Conservation (phyloP, 2,329 filamentous ascomycete genomes). For the Exserohilum rostratum region DNA sequence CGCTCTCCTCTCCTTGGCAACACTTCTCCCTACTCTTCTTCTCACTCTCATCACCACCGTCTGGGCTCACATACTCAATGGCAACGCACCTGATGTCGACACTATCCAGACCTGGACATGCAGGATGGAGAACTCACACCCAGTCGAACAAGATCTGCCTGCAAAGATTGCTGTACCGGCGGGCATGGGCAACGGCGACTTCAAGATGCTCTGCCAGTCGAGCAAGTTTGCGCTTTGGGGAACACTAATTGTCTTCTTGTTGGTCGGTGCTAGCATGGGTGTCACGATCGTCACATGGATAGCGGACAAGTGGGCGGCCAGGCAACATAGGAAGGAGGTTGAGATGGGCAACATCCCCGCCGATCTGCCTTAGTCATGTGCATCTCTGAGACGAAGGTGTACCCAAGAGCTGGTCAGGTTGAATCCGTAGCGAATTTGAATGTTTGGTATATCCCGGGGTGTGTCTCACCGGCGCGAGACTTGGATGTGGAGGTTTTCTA, state of each 20-base stretch:
- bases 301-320: slow-evolving; percentile 46
- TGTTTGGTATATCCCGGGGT: neutral
- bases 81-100: slow-evolving; percentile 41
- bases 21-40: slow-evolving; percentile 46
- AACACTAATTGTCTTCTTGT: slow-evolving; percentile 50
- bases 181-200: slow-evolving; percentile 45
- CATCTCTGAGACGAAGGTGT: neutral
- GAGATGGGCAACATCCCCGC: slow-evolving; percentile 28
- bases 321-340: slow-evolving; percentile 42
- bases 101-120: slow-evolving; percentile 51
- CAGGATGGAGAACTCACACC: slow-evolving; percentile 42
- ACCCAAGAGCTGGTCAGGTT: neutral
- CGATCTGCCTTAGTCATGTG: neutral
- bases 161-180: slow-evolving; percentile 31
- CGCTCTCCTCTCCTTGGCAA: slow-evolving; percentile 45
- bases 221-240: slow-evolving; percentile 55
- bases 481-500: neutral
- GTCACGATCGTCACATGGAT: slow-evolving; percentile 45
- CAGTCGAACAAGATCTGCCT: slow-evolving; percentile 20
- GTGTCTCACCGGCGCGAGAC: neutral
- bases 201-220: slow-evolving; percentile 49
- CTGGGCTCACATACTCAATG: slow-evolving; percentile 49
- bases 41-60: slow-evolving; percentile 50
- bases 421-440: neutral
- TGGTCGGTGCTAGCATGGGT: slow-evolving; percentile 44